phyloP scores from a whole-genome alignment of 2,329 filamentous ascomycete genomes.

The Apiospora aurea region DNA sequence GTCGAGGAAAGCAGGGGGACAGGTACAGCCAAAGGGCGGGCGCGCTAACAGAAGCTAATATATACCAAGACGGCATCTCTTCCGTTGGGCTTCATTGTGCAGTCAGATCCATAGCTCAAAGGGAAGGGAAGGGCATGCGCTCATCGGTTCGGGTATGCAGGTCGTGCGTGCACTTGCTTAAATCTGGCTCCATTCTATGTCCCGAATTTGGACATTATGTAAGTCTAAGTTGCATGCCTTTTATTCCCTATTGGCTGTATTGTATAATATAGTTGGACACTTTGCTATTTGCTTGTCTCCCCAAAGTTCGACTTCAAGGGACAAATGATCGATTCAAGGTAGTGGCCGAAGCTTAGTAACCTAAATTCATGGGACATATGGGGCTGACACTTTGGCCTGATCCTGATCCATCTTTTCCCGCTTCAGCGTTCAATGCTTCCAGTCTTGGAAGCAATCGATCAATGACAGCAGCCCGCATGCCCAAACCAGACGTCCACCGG shows the following conservation, averaged over 20 bases:
- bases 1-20: background rate
- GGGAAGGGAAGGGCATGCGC: background rate
- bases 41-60: background rate
- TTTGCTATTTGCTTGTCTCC: no score
- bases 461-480: background rate
- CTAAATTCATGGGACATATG: background rate
- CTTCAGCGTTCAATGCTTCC: constrained; percentile 5
- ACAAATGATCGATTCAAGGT: no score
- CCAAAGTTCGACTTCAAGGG: no score
- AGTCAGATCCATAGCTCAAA: no score
- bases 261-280: no score
- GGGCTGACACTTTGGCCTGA: background rate
- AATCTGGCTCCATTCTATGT: background rate
- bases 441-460: background rate
- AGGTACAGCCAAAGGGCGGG: constrained; percentile 4
- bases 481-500: background rate
- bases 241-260: no score
- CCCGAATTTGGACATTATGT: no score
- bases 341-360: background rate
- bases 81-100: background rate
- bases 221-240: no score
- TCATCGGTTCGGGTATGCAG: background rate
- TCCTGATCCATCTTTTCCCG: background rate
- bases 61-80: constrained; percentile 6
- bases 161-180: background rate